A percentile compares a stretch with the other conserved stretches of the same genome.
These are phyloP conservation scores for Corchorus capsularis DNA, from an alignment of 345 rosid species.

Conservation along the genomic window DNA sequence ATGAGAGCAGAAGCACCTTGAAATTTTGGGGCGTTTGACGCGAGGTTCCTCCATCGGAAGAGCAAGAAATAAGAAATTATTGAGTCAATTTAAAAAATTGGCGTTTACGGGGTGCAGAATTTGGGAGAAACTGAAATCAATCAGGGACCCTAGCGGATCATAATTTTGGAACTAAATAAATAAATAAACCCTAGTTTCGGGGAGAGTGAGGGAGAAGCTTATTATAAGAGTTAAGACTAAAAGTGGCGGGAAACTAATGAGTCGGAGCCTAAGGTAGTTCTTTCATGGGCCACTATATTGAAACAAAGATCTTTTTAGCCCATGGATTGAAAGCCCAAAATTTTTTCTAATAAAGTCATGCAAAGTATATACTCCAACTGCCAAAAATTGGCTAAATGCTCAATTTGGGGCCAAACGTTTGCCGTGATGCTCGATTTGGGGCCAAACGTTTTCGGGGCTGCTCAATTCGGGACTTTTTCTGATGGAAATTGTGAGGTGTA, in stretches of 20 bases:
- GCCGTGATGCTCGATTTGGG: no score
- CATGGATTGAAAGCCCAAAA: no score
- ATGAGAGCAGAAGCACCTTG: conserved; percentile 31
- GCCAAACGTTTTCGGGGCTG: no score
- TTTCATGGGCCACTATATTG: background rate
- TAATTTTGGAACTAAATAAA: background rate
- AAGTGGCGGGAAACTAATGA: conserved; percentile 7
- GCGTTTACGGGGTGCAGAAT: background rate
- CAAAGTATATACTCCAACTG: no score
- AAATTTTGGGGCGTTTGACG: conserved; percentile 54
- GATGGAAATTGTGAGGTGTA: no score
- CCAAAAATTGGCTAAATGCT: no score
- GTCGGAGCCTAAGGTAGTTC: background rate
- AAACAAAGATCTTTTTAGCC: no score
- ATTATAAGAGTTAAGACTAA: no score
- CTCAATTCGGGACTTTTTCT: no score
- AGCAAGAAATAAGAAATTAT: background rate
- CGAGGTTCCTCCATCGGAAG: conserved; percentile 47
- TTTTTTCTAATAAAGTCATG: no score
- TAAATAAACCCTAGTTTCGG: background rate
- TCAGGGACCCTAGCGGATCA: background rate
- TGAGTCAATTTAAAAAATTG: background rate
- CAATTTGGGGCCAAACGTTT: no score
- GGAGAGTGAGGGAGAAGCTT: background rate
- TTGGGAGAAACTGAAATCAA: background rate